A percentile compares a stretch with the other conserved stretches of the same genome.
These are phyloP conservation scores for Scheffersomyces spartinae DNA, from an alignment of 805 yeast genomes.

Conservation along the genomic window DNA sequence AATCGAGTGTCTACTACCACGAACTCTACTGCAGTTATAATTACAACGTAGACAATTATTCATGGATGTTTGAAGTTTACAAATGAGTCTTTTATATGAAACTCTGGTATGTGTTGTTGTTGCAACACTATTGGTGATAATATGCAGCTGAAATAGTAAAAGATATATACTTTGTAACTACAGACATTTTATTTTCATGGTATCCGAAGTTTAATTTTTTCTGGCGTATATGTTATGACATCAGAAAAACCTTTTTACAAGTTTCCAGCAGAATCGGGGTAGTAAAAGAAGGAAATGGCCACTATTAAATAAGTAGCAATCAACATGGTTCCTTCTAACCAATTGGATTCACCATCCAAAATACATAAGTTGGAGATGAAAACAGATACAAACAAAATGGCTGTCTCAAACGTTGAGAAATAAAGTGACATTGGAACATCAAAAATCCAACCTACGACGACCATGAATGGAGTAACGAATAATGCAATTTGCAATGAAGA, in stretches of 20 bases:
- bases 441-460: constrained; percentile 83
- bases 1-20: too few species aligned
- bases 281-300: constrained; percentile 81
- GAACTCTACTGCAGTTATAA: too few species aligned
- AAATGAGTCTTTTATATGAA: too few species aligned
- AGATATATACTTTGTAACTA: too few species aligned
- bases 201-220: too few species aligned
- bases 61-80: too few species aligned
- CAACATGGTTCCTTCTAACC: constrained; percentile 95
- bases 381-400: constrained; percentile 81
- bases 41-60: too few species aligned
- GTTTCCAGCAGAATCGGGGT: constrained; percentile 44
- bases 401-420: constrained; percentile 90
- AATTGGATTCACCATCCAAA: constrained; percentile 88
- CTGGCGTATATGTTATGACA: too few species aligned
- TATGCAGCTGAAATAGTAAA: too few species aligned
- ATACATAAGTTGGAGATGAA: constrained; percentile 79
- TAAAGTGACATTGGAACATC: constrained; percentile 88
- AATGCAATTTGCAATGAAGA: constrained; percentile 91
- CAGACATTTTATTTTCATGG: too few species aligned
- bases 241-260: constrained; percentile 1
- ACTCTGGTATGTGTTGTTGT: too few species aligned
- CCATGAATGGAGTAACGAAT: constrained; percentile 93
- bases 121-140: too few species aligned
- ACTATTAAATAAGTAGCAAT: constrained; percentile 77